Base-by-base conservation (phyloP, 768 basidiomycete genomes). In the Naganishia randhawae region DNA sequence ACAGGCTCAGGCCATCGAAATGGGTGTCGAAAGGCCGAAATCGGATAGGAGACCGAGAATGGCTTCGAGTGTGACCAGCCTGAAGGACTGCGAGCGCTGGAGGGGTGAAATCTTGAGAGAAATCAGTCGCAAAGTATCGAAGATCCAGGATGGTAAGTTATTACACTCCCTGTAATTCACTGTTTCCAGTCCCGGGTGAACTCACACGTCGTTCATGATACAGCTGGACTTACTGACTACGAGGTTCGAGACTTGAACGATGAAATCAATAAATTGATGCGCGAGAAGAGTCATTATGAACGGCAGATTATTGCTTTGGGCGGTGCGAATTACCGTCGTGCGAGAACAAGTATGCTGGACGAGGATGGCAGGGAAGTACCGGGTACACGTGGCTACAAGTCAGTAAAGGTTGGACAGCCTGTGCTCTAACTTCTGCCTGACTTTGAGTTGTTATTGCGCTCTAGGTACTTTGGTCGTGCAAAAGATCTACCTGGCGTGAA, bases 381-480 rank as follows among this genome's bases (percentile, higher is more conserved):
- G 0, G 93, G 93, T 2, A 96, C 93, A 10, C 89, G 95, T 74
- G 95, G 95, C 69, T 98, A 98, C 85, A 98, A 97, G 93, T 92
- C 71, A 63, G 87, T 61, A 7, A 17, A 3, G 25, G 27, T 52
- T 13, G 3, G 27, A 17, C 29, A 3, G 27, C 6, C 1, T 32
- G 81, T 19, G 32, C 35, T 22, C 25, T 19, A 10, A 1, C 35
- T 27, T 39, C 6, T 29, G 19, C 35, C 41, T 37, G 32, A 0
- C 25, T 10, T 35, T 27, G n/a, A n/a, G 22, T n/a, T 62, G 7
- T n/a, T 29, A 19, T 22, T 61, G 27, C 69, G 8, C 25, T 48
- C n/a, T 22, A 95, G 93, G 77, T 98, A 97, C 80, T 98, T 99
- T 78, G 95, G 94, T 66, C 88, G 94, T 32, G 92, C 95, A 3